Conservation (phyloP, 805 yeast species). For the Hanseniaspora thailandica region DNA sequence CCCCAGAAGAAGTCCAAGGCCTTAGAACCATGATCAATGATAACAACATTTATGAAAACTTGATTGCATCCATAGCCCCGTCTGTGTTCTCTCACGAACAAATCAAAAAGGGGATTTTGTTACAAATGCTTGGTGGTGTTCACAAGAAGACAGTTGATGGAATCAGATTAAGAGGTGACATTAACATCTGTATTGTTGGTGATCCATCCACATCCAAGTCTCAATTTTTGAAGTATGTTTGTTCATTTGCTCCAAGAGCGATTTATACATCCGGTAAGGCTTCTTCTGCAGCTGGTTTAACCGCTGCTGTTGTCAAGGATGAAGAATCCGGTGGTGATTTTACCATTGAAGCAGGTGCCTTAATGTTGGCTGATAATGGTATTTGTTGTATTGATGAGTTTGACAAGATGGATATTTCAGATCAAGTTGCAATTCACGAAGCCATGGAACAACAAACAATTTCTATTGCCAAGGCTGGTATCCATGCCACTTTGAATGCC, state of each 20-base stretch:
- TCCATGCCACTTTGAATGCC: conserved; percentile 94
- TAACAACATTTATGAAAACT: conserved; percentile 58
- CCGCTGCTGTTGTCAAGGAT: conserved; percentile 95
- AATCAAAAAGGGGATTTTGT: conserved; percentile 78
- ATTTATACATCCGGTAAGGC: conserved; percentile 97
- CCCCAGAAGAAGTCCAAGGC: conserved; percentile 72
- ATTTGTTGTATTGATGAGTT: conserved; percentile 97
- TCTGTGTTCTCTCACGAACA: conserved; percentile 88
- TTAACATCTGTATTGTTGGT: conserved; percentile 91
- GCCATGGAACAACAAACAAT: conserved; percentile 99
- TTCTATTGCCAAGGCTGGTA: conserved; percentile 97
- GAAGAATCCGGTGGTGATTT: conserved; percentile 87
- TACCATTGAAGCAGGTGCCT: conserved; percentile 96
- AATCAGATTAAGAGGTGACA: conserved; percentile 95
- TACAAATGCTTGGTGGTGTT: conserved; percentile 86
- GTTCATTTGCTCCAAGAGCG: conserved; percentile 83
- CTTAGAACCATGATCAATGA: conserved; percentile 84
- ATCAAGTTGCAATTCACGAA: conserved; percentile 97
- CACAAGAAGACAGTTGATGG: conserved; percentile 92
- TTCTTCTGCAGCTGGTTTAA: conserved; percentile 94
- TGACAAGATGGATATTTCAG: conserved; percentile 90
- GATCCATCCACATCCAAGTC: conserved; percentile 98
- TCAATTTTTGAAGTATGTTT: conserved; percentile 86
- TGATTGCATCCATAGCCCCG: conserved; percentile 85
- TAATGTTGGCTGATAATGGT: conserved; percentile 97